Conservation (phyloP, 2,329 filamentous ascomycete species). For the Aureobasidium sp. region DNA sequence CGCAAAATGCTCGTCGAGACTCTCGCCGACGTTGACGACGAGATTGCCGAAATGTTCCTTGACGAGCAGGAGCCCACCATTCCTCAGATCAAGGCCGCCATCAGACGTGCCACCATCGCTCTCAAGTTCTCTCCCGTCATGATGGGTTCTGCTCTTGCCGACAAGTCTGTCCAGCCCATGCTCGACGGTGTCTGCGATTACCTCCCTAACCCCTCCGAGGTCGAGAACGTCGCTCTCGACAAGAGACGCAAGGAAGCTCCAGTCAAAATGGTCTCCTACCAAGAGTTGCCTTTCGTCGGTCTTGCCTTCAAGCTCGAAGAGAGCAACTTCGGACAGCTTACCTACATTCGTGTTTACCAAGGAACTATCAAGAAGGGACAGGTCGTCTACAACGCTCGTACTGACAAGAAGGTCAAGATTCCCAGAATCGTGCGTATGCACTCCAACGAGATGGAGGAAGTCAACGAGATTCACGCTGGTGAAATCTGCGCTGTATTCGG, state of each 20-base stretch:
- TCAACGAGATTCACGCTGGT: slow-evolving; percentile 82
- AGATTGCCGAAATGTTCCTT: slow-evolving; percentile 91
- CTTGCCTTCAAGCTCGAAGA: slow-evolving; percentile 98
- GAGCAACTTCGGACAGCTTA: slow-evolving; percentile 95
- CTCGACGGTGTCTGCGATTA: slow-evolving; percentile 94
- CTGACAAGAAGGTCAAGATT: slow-evolving; percentile 91
- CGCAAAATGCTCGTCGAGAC: slow-evolving; percentile 84
- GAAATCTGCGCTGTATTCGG: slow-evolving; percentile 99
- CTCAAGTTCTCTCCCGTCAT: slow-evolving; percentile 90
- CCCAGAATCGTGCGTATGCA: slow-evolving; percentile 99
- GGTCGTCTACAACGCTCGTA: slow-evolving; percentile 88
- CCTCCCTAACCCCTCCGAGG: slow-evolving; percentile 82
- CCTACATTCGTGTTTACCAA: slow-evolving; percentile 97
- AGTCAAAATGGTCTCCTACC: slow-evolving; percentile 87
- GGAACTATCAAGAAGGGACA: slow-evolving; percentile 80
- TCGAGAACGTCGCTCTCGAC: slow-evolving; percentile 84
- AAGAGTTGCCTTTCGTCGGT: slow-evolving; percentile 86
- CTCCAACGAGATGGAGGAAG: slow-evolving; percentile 98
- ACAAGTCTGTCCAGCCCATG: slow-evolving; percentile 94
- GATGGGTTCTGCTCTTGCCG: slow-evolving; percentile 91
- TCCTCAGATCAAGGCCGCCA: slow-evolving; percentile 82
- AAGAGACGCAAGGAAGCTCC: slow-evolving; percentile 66
- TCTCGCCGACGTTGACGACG: slow-evolving; percentile 92
- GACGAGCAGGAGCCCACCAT: slow-evolving; percentile 74
- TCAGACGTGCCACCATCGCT: slow-evolving; percentile 79